Evolutionary conservation across 257 asterid genomes (phyloP).

Genomic region (Petrea volubilis): DNA sequence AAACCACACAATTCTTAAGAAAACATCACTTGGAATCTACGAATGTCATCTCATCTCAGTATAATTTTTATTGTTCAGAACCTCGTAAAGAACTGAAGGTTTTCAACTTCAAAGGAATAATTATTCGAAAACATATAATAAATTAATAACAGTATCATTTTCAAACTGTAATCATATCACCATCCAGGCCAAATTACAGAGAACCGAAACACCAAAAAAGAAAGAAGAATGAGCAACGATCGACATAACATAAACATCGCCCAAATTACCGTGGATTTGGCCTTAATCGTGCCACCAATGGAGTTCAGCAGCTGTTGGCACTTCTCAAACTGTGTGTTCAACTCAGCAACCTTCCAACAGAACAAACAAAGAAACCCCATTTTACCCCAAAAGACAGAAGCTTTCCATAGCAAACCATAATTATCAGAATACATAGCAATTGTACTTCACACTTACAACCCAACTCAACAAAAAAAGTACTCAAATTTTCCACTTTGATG

Average conservation of each 20-base stretch:
- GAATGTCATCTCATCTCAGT: neutral
- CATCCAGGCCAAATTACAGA: neutral
- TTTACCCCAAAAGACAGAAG: neutral
- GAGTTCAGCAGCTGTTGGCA: constrained; percentile 93
- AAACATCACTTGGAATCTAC: neutral
- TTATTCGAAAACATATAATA: neutral
- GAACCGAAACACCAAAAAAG: neutral
- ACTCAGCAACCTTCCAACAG: constrained; percentile 61
- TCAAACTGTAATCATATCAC: constrained; percentile 5
- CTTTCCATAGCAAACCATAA: neutral
- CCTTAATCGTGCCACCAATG: constrained; percentile 67
- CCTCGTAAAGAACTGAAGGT: neutral
- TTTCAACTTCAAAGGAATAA: neutral
- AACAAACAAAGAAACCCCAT: constrained; percentile 19
- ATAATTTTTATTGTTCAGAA: neutral
- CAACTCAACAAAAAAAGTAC: neutral
- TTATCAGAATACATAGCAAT: neutral
- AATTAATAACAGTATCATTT: neutral
- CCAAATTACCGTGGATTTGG: constrained; percentile 68
- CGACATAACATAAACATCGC: neutral
- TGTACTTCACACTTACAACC: neutral
- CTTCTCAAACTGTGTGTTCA: constrained; percentile 88
- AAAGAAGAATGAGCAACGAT: neutral
- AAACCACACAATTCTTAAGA: neutral
- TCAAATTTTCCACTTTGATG: too few relatives aligned